Conservation (phyloP, 2,329 filamentous ascomycete genomes). For the Pseudonectria foliicola region DNA sequence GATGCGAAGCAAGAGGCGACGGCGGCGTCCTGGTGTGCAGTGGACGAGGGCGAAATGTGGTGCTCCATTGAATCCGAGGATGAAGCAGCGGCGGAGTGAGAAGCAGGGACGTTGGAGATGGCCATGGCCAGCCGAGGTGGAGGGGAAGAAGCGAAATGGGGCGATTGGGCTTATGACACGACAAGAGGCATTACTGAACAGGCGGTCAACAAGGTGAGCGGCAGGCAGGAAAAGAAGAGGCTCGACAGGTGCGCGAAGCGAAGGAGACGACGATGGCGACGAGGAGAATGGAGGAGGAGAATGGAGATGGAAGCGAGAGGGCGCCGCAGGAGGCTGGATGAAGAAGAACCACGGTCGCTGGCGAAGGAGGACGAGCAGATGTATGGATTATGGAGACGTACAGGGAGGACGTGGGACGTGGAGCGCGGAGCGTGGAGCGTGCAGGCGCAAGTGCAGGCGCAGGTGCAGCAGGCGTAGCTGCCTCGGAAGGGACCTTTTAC, state of each 20-base stretch:
- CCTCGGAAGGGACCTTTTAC: too few relatives aligned
- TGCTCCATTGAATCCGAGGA: constrained; percentile 6
- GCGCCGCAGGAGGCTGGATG: constrained; percentile 1
- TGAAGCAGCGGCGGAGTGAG: constrained; percentile 16
- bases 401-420: constrained; percentile 3
- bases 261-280: constrained; percentile 2
- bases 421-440: constrained; percentile 9
- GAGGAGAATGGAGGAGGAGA: constrained; percentile 1
- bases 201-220: constrained; percentile 10
- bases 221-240: not conserved
- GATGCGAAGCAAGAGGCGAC: not conserved
- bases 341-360: constrained; percentile 1
- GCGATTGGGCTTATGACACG: constrained; percentile 14
- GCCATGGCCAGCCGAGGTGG: constrained; percentile 19
- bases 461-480: too few relatives aligned
- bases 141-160: constrained; percentile 14
- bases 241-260: not conserved
- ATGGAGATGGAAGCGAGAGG: not conserved
- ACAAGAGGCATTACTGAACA: constrained; percentile 20
- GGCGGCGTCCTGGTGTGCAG: not conserved
- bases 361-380: constrained; percentile 3
- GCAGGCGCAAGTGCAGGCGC: too few relatives aligned
- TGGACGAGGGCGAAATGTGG: constrained; percentile 4
- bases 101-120: constrained; percentile 8
- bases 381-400: constrained; percentile 6